Evolutionary conservation across 352 stramenopile genomes (phyloP), one percentile per base, ranked within the genome.

Genomic region (Phytophthora hibernalis): DNA sequence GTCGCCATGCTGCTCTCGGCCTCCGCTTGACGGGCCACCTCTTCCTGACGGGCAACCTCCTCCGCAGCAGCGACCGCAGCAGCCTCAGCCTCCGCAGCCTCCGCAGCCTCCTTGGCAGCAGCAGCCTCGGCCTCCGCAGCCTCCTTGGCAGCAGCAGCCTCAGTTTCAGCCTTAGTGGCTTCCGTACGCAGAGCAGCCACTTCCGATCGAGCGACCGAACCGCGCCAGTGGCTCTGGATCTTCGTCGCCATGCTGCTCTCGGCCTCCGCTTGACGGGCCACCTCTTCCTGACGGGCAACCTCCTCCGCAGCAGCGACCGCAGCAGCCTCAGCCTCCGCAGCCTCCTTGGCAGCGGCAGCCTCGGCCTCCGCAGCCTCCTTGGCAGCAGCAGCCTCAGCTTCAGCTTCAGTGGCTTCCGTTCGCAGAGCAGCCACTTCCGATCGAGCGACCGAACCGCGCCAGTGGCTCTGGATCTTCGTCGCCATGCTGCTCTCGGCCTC

Each of bases 381-480:
- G n/a, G n/a, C n/a, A n/a, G 35, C 35, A 42, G 35, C 35, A 42
- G 15, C 11, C 35, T 9, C 35, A 18, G 15, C 11, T 13, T 42
- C 35, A 42, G 35, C 35, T 13, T 42, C 35, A 18, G 35, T 18
- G 35, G 35, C 35, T 42, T 42, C 35, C 12, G 35, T 42, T 20
- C 35, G 35, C 12, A 42, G 12, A 42, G 35, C 11, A 18, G 35
- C 11, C 11, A 42, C 35, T 12, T 42, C 35, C 2, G 35, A 42
- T 18, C 35, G 35, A 42, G 35, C 35, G 35, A 42, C 35, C 35
- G 35, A 42, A 18, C 35, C 35, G 15, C 35, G 35, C 35, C 35
- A 42, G 35, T 42, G 35, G 35, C 35, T 42, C 35, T 42, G 35
- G 35, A 42, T 42, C 35, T 42, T 42, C 12, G 35, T 42, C 35